Percentiles rank a stretch among this genome's conserved stretches.
phyloP scores from a whole-genome alignment of 352 stramenopile species.

The Phytophthora podocarpi region DNA sequence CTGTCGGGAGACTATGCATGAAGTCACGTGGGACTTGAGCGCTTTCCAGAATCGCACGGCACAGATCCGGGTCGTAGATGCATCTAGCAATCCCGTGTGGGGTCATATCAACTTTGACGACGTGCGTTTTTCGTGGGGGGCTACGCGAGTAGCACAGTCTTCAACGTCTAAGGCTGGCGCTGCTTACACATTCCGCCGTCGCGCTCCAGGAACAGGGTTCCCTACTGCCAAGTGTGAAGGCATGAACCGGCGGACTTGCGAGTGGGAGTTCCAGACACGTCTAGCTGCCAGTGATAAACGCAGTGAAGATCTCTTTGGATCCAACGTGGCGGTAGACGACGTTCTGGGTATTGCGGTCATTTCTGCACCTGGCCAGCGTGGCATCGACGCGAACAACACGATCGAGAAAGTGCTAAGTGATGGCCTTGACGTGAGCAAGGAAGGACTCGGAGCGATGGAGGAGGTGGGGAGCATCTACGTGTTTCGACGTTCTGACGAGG shows the following conservation, averaged over 20 bases:
- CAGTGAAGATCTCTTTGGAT: conserved; percentile 84
- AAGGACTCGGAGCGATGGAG: conserved; percentile 37
- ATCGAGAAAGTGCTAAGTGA: conserved; percentile 42
- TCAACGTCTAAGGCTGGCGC: conserved; percentile 70
- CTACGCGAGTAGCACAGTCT: conserved; percentile 54
- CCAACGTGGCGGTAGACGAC: conserved; percentile 87
- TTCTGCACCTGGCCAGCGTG: conserved; percentile 69
- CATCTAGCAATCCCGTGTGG: conserved; percentile 83
- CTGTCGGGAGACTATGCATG: conserved; percentile 92
- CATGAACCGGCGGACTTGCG: conserved; percentile 73
- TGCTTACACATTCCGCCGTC: conserved; percentile 82
- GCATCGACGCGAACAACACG: conserved; percentile 86
- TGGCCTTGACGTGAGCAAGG: conserved; percentile 22
- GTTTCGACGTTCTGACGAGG: conserved; percentile 63
- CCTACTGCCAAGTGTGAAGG: conserved; percentile 49
- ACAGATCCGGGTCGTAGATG: conserved; percentile 95
- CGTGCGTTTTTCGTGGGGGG: conserved; percentile 92
- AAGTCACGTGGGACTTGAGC: conserved; percentile 89
- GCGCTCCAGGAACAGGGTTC: conserved; percentile 45
- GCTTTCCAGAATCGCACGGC: conserved; percentile 81
- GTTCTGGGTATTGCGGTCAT: conserved; percentile 82
- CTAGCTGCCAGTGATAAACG: conserved; percentile 92
- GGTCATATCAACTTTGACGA: conserved; percentile 98
- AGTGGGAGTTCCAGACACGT: conserved; percentile 90
- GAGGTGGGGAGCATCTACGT: conserved; percentile 73